Evolutionary conservation across 2,329 filamentous ascomycete species (phyloP), one percentile per base, ranked within the genome.

Genomic region (Ceratocystis albifundus): DNA sequence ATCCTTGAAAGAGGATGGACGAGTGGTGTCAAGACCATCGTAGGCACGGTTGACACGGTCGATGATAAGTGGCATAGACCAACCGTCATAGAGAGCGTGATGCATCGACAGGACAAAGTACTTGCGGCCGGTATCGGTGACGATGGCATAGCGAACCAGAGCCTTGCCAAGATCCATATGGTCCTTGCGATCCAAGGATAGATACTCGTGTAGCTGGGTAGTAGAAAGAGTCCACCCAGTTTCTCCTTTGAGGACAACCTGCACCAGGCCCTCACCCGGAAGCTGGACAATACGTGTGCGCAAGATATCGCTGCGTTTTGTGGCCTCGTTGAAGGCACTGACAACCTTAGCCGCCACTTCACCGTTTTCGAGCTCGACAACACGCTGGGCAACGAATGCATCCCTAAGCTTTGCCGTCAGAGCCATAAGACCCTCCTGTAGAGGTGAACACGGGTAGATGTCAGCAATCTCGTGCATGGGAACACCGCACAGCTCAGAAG

Each of bases 51-150:
- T 80, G 53, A 81, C 76, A 48, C 77, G 76, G 30, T 80, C 78
- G 22, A 82, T 75, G 1, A 82, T 71, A 2, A 82, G 70, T 3
- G 78, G 78, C 77, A 82, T 79, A 0, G 77, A 79, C 81, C 81
- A 83, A 28, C 82, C 82, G 64, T 84, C 82, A 67, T 84, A 84
- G 0, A 84, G 71, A 3, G 78, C 79, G 69, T 84, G 82, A 69
- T 84, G 82, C 73, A 82, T 79, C 0, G 80, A 80, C 68, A 81
- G 73, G n/a, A 83, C 77, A 68, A 83, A 81, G 69, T 77, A 74
- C 17, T 73, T 70, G 59, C 73, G 75, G 45, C 71, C 72, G 3
- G 71, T 72, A 41, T 75, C 73, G 2, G 72, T 65, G 12, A 80
- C 72, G 15, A 81, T 70, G 3, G 76, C 78, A 64, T 78, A 81